Base-by-base conservation (phyloP, 163 green algal species). In the Chlorella variabilis region DNA sequence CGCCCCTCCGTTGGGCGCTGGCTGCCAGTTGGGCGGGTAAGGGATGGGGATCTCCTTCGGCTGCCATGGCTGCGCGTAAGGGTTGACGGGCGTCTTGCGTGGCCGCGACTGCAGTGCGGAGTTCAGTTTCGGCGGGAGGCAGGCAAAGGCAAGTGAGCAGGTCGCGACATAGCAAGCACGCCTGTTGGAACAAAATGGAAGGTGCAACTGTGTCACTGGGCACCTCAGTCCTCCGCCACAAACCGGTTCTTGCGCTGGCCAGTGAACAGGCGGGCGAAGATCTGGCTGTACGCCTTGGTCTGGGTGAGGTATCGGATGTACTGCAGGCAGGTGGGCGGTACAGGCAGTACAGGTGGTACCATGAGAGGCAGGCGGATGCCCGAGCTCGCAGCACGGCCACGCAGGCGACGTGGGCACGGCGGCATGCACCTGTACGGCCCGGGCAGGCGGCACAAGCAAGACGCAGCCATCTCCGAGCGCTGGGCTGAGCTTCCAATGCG, bases 251-350 rank as follows among this genome's bases (percentile, higher is more conserved):
- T 97, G 27, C 93, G 85, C 36, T 78, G 78, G 2, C 91, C 89
- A 0, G 81, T 83, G 13, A 95, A 11, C 36, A 96, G 62, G 7
- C 93, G 84, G 49, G 54, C 51, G 2, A 94, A 45, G 42, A 98
- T 95, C 67, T 96, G 92, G 39, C 63, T 77, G 67, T 93, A 96
- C 0, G 94, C 94, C 85, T 97, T 97, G 25, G 75, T 63, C 68
- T 93, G 11, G 94, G 58, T 81, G 59, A 81, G 73, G 41, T 71
- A 89, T 3, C 69, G 85, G 75, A 97, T 94, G 87, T 95, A 95
- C 75, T 29, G 61, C 84, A 31, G 86, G 54, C 9, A 62, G 18
- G 54, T 27, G 54, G 15, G 20, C 15, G 23, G 54, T 66, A 27
- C 42, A 42, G 31, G 38, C 15, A 67, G 4, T 42, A 20, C 7